Base-by-base conservation (phyloP, 2,329 filamentous ascomycete species). In the Calonectria montana region DNA sequence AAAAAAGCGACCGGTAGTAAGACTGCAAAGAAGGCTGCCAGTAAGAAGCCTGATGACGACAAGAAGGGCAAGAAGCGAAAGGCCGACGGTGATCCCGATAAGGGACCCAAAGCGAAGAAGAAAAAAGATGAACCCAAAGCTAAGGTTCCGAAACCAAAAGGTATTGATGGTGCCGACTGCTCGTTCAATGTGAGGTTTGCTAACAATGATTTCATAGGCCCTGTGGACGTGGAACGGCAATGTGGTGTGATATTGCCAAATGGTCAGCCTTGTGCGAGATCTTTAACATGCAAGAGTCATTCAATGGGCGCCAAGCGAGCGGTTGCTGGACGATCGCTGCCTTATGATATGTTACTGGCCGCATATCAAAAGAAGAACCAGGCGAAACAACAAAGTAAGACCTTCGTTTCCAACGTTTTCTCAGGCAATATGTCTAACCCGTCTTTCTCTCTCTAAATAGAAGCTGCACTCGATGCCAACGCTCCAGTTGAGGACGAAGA, bases 321-420 rank as follows among this genome's bases (percentile, higher is more conserved):
- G 1, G 96, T 98, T 3, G 93, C 94, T 6, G 96, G 96, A 1
- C 89, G 96, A 73, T 97, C 94, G 53, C 85, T 97, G 71, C 96
- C 96, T 1, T 98, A 98, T 80, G 95, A 98, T 82, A 97, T 97
- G 93, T 87, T 98, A 45, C 88, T 98, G 43, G 92, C 94, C 16
- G 93, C 93, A 9, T 97, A 97, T 80, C 94, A 97, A 83, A 98
- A 98, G 89, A 98, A 98, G 88, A 99, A 99, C 79, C 97, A 98
- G 83, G 97, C 97, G 25, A 97, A 98, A 81, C 94, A 98, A 86
- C 97, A 98, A 84, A 97, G 94, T 96, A 88, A 85, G 93, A 89
- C 50, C 45, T 66, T 18, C 12, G 45, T 27, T 6, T 13, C 43
- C 12, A 62, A n/a, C 7, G 29, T 57, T 71, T 71, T 27, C 72